These are phyloP conservation scores for Verticillium dahliae DNA, from an alignment of 2,329 filamentous ascomycete species.

Conservation along the genomic window DNA sequence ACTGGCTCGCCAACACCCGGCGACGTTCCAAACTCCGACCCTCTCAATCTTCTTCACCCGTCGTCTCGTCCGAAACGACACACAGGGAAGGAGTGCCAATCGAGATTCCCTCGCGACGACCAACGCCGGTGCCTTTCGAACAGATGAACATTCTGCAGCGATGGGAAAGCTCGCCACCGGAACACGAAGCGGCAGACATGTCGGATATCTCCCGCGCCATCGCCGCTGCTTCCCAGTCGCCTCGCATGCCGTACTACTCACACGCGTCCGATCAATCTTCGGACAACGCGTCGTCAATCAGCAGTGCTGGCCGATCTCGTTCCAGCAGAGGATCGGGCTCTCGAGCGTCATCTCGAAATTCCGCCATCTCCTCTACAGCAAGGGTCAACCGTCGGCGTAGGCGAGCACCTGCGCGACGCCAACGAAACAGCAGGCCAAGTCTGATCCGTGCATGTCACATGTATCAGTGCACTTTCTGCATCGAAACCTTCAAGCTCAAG, in stretches of 20 bases:
- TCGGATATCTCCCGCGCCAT: slow-evolving; percentile 14
- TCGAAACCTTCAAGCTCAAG: slow-evolving; percentile 36
- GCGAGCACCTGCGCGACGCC: slow-evolving; percentile 1
- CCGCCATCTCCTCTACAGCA: slow-evolving; percentile 11
- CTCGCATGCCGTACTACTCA: neutral
- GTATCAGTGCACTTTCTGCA: slow-evolving; percentile 41
- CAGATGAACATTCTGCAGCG: slow-evolving; percentile 11
- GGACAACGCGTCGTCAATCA: slow-evolving; percentile 4
- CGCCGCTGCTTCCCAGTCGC: slow-evolving; percentile 7
- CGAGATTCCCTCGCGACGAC: slow-evolving; percentile 43
- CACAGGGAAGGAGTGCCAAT: slow-evolving; percentile 29
- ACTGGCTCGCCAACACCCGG: slow-evolving; percentile 65
- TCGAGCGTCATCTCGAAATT: slow-evolving; percentile 21
- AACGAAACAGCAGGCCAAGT: neutral
- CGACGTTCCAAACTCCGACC: slow-evolving; percentile 53
- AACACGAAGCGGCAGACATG: slow-evolving; percentile 15
- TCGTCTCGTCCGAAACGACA: slow-evolving; percentile 27
- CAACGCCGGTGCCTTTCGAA: slow-evolving; percentile 26
- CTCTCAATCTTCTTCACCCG: slow-evolving; percentile 42
- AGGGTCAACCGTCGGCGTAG: neutral
- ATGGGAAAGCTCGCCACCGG: slow-evolving; percentile 14
- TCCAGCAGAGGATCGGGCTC: slow-evolving; percentile 7
- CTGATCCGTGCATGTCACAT: slow-evolving; percentile 3
- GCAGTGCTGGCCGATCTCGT: slow-evolving; percentile 6
- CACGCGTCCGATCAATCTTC: slow-evolving; percentile 18